A percentile compares a stretch with the other conserved stretches of the same genome.
phyloP scores from a whole-genome alignment of 208 protist species.

The Acanthamoeba sp. region DNA sequence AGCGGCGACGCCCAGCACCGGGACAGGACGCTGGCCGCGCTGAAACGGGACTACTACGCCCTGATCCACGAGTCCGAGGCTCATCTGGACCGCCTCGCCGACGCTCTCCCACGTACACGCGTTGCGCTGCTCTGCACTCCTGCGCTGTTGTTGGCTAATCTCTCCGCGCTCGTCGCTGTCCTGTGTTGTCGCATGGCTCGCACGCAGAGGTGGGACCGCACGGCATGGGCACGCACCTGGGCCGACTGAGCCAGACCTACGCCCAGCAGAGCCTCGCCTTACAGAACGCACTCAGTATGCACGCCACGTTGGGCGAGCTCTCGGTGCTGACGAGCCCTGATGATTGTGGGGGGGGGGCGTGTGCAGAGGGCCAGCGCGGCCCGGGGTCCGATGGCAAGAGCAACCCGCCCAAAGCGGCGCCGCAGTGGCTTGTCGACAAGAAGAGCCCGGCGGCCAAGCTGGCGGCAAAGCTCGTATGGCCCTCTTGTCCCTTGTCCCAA shows the following conservation, averaged over 20 bases:
- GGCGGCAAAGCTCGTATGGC: neutral
- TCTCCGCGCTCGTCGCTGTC: no score
- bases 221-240: neutral
- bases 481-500: neutral
- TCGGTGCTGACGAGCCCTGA: no score
- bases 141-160: no score
- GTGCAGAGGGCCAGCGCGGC: no score
- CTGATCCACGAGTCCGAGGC: neutral
- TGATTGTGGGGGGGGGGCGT: no score
- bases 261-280: neutral
- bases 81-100: neutral
- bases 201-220: neutral
- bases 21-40: neutral
- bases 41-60: neutral
- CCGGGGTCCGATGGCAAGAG: no score
- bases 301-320: no score
- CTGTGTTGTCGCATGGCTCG: no score
- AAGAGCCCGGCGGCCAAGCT: neutral
- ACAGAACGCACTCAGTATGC: neutral
- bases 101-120: neutral
- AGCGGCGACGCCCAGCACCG: neutral
- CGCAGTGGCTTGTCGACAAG: no score
- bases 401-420: no score
- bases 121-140: no score
- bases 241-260: neutral